Conservation (phyloP, 805 yeast genomes). For the Sugiyamaella boreocaroliniensis region DNA sequence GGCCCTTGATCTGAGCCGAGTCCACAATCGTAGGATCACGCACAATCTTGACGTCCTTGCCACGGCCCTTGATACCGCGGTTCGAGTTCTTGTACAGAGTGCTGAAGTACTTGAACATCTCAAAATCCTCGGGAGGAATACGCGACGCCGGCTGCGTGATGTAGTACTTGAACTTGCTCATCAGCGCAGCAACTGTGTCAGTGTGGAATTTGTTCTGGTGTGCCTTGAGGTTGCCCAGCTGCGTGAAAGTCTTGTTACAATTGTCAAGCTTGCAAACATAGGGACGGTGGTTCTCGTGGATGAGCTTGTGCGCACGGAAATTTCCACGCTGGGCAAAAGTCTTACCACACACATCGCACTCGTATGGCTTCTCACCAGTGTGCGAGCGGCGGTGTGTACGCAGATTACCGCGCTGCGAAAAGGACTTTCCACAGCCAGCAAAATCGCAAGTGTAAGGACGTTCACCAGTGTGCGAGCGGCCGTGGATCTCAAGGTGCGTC, state of each 20-base stretch:
- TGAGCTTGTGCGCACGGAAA: slow-evolving; percentile 76
- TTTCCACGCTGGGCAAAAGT: slow-evolving; percentile 87
- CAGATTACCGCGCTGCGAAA: slow-evolving; percentile 86
- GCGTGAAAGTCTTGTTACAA: slow-evolving; percentile 82
- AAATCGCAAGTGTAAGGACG: slow-evolving; percentile 75
- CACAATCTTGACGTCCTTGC: slow-evolving; percentile 40
- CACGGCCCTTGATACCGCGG: slow-evolving; percentile 88
- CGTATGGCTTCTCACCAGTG: slow-evolving; percentile 88
- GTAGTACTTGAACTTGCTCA: slow-evolving; percentile 38
- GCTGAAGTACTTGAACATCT: slow-evolving; percentile 69
- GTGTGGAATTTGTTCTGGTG: slow-evolving; percentile 89
- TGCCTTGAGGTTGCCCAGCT: slow-evolving; percentile 85
- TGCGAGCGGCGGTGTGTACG: slow-evolving; percentile 80
- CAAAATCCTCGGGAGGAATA: slow-evolving; percentile 58
- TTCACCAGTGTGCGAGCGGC: slow-evolving; percentile 78
- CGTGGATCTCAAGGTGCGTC: slow-evolving; percentile 88
- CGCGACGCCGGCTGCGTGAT: slow-evolving; percentile 25
- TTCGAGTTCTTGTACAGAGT: slow-evolving; percentile 80
- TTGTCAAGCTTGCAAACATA: slow-evolving; percentile 71
- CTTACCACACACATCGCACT: slow-evolving; percentile 69
- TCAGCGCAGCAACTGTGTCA: slow-evolving; percentile 59
- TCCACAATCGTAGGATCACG: slow-evolving; percentile 3
- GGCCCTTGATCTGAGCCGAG: background rate
- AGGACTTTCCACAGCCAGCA: slow-evolving; percentile 60
- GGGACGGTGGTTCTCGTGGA: slow-evolving; percentile 76